A percentile compares a stretch with the other conserved stretches of the same genome.
Evolutionary conservation across 2,329 filamentous ascomycete genomes (phyloP).

Genomic region (Magnaporthiopsis poae): DNA sequence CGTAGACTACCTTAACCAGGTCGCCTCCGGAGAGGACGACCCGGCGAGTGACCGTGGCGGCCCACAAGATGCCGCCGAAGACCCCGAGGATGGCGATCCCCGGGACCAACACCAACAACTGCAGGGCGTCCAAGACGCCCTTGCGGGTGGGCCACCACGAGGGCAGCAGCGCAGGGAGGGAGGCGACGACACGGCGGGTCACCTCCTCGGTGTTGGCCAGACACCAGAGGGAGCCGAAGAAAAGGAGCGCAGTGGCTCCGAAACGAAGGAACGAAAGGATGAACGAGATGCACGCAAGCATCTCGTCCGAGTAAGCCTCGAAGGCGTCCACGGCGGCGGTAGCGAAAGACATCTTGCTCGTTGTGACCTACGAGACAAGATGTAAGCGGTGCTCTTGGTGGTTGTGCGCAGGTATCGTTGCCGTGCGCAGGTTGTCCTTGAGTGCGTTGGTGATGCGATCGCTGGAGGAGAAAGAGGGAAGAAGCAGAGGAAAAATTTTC

Average conservation of each 20-base stretch:
- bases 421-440: not conserved
- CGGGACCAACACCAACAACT: too few relatives aligned
- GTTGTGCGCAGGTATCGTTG: not conserved
- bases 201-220: too few relatives aligned
- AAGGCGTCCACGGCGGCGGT: too few relatives aligned
- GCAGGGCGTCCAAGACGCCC: not conserved
- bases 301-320: too few relatives aligned
- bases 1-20: not conserved
- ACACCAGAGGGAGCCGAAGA: too few relatives aligned
- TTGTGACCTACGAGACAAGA: not conserved
- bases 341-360: not conserved
- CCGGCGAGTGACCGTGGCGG: too few relatives aligned
- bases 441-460: not conserved
- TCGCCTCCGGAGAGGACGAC: too few relatives aligned
- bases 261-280: not conserved
- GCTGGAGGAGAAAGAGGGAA: not conserved
- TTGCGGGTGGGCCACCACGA: not conserved
- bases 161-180: too few relatives aligned
- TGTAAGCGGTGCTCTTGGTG: not conserved
- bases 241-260: too few relatives aligned
- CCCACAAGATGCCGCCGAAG: too few relatives aligned
- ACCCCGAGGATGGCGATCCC: not conserved
- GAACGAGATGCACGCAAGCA: not conserved
- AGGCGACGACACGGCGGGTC: too few relatives aligned
- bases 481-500: not conserved